Percentiles rank a stretch among this genome's conserved stretches.
phyloP scores from a whole-genome alignment of 345 rosid genomes.

The Pistacia vera region DNA sequence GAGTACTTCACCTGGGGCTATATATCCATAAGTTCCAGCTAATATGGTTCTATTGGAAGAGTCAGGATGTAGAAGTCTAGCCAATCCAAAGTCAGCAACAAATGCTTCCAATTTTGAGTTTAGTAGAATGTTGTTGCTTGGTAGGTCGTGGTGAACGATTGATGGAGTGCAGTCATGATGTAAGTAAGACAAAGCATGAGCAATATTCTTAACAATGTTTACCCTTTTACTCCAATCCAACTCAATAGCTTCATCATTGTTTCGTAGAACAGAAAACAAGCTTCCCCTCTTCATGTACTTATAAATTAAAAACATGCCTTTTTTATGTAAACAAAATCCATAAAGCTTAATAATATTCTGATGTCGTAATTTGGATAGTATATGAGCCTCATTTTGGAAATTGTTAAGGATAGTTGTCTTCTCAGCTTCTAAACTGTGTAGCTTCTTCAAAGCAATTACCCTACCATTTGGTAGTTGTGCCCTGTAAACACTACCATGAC shows the following conservation, averaged over 20 bases:
- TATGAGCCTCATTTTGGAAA: constrained; percentile 13
- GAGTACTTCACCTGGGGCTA: constrained; percentile 15
- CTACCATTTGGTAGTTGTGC: background rate
- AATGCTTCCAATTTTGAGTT: background rate
- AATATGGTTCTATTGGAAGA: constrained; percentile 7
- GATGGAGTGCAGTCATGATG: background rate
- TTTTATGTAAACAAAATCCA: constrained; percentile 17
- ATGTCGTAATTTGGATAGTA: constrained; percentile 6
- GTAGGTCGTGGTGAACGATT: background rate
- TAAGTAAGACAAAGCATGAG: constrained; percentile 14
- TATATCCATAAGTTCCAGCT: constrained; percentile 16
- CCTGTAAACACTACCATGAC: background rate
- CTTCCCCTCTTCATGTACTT: constrained; percentile 13
- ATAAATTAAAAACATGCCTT: background rate
- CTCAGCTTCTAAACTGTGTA: constrained; percentile 6
- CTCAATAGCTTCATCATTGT: background rate
- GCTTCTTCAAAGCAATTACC: constrained; percentile 21
- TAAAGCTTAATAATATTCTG: constrained; percentile 20
- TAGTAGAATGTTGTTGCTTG: background rate
- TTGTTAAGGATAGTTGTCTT: background rate
- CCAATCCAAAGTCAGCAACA: constrained; percentile 20
- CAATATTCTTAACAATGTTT: constrained; percentile 1
- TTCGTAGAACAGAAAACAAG: constrained; percentile 1
- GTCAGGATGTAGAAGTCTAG: constrained; percentile 14
- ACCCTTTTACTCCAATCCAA: constrained; percentile 23